Evolutionary conservation across 768 basidiomycete species (phyloP).

Genomic region (Hygrophoropsis aurantiaca): DNA sequence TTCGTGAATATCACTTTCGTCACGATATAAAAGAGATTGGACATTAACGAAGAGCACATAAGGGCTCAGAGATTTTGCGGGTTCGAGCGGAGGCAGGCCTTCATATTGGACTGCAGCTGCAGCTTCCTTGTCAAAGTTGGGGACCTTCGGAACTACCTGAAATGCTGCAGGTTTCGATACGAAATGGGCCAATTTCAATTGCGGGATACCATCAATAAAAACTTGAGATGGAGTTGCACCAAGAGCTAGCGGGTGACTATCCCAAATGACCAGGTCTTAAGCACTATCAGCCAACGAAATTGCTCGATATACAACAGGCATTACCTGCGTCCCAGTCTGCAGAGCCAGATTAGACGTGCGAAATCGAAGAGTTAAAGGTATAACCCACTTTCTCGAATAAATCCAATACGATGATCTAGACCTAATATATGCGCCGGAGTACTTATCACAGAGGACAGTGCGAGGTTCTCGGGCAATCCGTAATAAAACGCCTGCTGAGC

Average conservation of each 20-base stretch:
- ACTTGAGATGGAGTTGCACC: conserved; percentile 82
- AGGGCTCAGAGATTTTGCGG: conserved; percentile 36
- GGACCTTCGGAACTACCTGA: conserved; percentile 54
- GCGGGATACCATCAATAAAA: conserved; percentile 82
- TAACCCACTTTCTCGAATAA: conserved; percentile 49
- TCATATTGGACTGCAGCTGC: conserved; percentile 59
- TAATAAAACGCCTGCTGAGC: conserved; percentile 71
- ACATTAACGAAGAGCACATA: conserved; percentile 68
- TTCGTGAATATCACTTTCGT: background rate
- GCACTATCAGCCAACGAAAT: background rate
- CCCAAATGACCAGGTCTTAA: conserved; percentile 72
- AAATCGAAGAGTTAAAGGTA: background rate
- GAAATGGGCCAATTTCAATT: conserved; percentile 49
- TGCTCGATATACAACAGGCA: conserved; percentile 8
- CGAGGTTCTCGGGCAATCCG: conserved; percentile 63
- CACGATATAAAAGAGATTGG: conserved; percentile 2
- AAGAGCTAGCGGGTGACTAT: conserved; percentile 73
- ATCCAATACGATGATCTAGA: conserved; percentile 74
- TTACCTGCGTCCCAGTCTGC: conserved; percentile 71
- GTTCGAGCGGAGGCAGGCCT: conserved; percentile 66
- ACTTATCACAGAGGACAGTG: conserved; percentile 68
- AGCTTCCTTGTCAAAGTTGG: conserved; percentile 65
- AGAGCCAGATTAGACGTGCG: background rate
- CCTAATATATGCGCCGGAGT: conserved; percentile 73
- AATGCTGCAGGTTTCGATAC: conserved; percentile 52